Evolutionary conservation across 192 early-diverging fungal genomes (phyloP).

Genomic region (Phycomyces blakesleeanus): DNA sequence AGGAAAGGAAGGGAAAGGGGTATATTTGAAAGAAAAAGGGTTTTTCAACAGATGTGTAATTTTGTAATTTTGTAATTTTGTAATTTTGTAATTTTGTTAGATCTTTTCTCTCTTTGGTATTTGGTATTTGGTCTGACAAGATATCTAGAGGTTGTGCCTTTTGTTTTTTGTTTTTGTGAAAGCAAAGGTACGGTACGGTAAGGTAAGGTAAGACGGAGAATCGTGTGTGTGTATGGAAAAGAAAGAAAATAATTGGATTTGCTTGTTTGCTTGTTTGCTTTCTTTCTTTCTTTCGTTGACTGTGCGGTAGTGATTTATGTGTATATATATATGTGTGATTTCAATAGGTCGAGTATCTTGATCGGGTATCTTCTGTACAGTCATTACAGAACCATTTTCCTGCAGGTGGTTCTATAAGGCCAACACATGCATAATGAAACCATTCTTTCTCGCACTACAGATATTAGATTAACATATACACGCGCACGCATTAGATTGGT

Average conservation of each 20-base stretch:
- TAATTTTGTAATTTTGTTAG: no score
- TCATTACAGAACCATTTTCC: conserved; percentile 83
- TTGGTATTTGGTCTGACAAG: no score
- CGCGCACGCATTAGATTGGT: neutral
- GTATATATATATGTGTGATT: no score
- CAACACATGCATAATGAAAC: conserved; percentile 88
- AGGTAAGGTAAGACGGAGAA: neutral
- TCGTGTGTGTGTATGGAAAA: neutral
- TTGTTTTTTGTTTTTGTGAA: neutral
- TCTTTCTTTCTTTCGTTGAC: no score
- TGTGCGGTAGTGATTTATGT: no score
- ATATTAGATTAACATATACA: neutral
- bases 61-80: no score
- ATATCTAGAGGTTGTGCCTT: neutral
- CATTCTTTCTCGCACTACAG: conserved; percentile 73
- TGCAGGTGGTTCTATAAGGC: conserved; percentile 66
- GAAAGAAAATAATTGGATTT: no score
- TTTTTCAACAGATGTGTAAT: no score
- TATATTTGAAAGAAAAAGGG: no score
- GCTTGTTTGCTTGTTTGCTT: no score
- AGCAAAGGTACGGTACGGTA: neutral
- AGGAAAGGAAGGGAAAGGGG: no score
- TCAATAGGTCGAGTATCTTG: neutral
- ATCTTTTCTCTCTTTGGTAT: no score
- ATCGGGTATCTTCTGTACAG: conserved; percentile 39